Conservation (phyloP, 176 grass and related monocot species). For the Oryza australiensis region DNA sequence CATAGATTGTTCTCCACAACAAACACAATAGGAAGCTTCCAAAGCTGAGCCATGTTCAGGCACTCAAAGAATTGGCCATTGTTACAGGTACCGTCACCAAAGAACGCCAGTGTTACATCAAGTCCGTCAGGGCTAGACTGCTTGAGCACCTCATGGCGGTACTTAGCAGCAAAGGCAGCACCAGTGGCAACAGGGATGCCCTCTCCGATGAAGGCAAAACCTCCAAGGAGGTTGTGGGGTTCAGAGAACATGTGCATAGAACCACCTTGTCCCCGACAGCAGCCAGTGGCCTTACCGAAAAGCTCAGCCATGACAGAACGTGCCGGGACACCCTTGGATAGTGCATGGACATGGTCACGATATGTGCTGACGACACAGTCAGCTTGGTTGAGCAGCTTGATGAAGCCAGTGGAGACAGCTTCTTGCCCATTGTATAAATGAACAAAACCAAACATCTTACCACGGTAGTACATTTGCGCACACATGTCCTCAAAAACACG, state of each 20-base stretch:
- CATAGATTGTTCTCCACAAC: slow-evolving; percentile 98
- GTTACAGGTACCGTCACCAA: slow-evolving; percentile 95
- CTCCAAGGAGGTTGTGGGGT: slow-evolving; percentile 82
- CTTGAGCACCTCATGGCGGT: slow-evolving; percentile 95
- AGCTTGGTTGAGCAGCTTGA: slow-evolving; percentile 72
- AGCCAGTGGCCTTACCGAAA: slow-evolving; percentile 90
- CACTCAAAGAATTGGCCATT: slow-evolving; percentile 98
- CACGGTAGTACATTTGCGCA: slow-evolving; percentile 95
- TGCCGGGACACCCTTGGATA: slow-evolving; percentile 84
- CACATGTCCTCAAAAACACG: slow-evolving; percentile 94
- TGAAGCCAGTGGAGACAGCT: slow-evolving; percentile 94
- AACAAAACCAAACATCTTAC: slow-evolving; percentile 98
- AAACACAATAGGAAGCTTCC: slow-evolving; percentile 97
- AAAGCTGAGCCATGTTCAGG: slow-evolving; percentile 97
- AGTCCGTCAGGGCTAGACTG: slow-evolving; percentile 75
- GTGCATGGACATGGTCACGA: slow-evolving; percentile 87
- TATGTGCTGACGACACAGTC: slow-evolving; percentile 95
- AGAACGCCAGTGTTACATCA: slow-evolving; percentile 88
- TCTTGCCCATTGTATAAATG: slow-evolving; percentile 99
- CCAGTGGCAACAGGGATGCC: slow-evolving; percentile 94
- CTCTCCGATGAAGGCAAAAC: slow-evolving; percentile 93
- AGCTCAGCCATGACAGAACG: slow-evolving; percentile 89
- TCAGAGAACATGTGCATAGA: slow-evolving; percentile 99
- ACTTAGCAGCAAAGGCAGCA: slow-evolving; percentile 90
- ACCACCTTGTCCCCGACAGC: slow-evolving; percentile 90